These are phyloP conservation scores for Candida freyschussii DNA, from an alignment of 1,139 yeast species.

Conservation along the genomic window DNA sequence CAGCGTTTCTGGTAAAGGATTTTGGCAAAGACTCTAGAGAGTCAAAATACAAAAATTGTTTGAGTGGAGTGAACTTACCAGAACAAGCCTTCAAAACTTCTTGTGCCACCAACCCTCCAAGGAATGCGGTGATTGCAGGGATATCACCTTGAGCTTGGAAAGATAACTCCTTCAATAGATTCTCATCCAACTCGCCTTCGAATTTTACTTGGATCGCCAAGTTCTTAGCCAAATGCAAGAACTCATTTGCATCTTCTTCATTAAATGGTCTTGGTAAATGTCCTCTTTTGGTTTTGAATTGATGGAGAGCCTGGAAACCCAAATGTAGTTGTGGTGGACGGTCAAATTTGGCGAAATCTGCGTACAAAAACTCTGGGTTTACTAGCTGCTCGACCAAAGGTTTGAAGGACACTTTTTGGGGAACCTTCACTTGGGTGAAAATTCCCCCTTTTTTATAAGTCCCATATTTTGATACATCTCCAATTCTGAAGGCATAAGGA, in stretches of 20 bases:
- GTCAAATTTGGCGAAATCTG: slow-evolving; percentile 93
- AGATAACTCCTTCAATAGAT: slow-evolving; percentile 65
- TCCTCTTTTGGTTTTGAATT: slow-evolving; percentile 58
- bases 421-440: slow-evolving; percentile 89
- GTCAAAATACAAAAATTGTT: slow-evolving; percentile 90
- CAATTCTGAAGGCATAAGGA: slow-evolving; percentile 84
- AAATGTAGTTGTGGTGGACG: slow-evolving; percentile 86
- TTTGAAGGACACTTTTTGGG: slow-evolving; percentile 58
- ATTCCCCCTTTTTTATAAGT: slow-evolving; percentile 78
- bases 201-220: slow-evolving; percentile 43
- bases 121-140: slow-evolving; percentile 85
- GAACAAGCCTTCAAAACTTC: slow-evolving; percentile 94
- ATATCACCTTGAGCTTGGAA: slow-evolving; percentile 89
- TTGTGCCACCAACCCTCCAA: slow-evolving; percentile 95
- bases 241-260: slow-evolving; percentile 67
- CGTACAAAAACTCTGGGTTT: slow-evolving; percentile 72
- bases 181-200: slow-evolving; percentile 54
- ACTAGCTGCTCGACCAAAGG: slow-evolving; percentile 59
- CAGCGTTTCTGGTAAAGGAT: slow-evolving; percentile 57
- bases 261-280: slow-evolving; percentile 73
- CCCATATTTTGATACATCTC: slow-evolving; percentile 48
- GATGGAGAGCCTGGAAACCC: slow-evolving; percentile 86
- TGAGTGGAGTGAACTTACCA: slow-evolving; percentile 87
- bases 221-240: slow-evolving; percentile 55
- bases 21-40: slow-evolving; percentile 77